Base-by-base conservation (phyloP, 306 rosid genomes). In the Aeschynomene evenia region DNA sequence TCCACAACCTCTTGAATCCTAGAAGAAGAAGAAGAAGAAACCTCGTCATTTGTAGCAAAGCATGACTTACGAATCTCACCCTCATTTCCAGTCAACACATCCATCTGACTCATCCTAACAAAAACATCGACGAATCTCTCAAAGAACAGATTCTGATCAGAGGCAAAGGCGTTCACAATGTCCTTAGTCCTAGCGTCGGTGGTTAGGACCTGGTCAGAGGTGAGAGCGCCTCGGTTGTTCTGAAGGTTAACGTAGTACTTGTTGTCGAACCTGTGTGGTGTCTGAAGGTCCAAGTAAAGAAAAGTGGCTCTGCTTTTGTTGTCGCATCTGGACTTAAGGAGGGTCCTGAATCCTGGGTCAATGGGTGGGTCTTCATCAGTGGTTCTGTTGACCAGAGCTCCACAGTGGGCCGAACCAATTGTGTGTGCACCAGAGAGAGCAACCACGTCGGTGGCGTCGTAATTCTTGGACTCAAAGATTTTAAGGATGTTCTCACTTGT, bases 351-450 rank as follows among this genome's bases (percentile, higher is more conserved):
- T 3, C 60, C 50, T 13, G 58, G 22, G 57, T 88, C 84, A 45
- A 85, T 68, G 2, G 67, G 71, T 3, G 80, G 43, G 48, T 78
- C 71, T 10, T 51, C 0, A 2, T 74, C 78, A 2, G 22, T 80
- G 14, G 83, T 77, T 13, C 91, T 66, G 12, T 18, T 31, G 2
- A 40, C 12, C 33, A 88, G 34, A 15, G 88, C 64, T 12, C 0
- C 0, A n/a, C 95, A 88, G 14, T 83, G 87, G 55, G 77, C 9
- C 0, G 68, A 2, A 1, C 95, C 95, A 1, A 60, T 72, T 5
- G 89, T 83, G 79, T 88, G 95, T 11, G 81, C 91, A 0, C 95
- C 95, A 0, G 91, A 88, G 19, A 88, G 84, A 10, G 95, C 91
- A 0, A 83, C 91, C 0, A 79, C 39, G 2, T 88, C 95, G 0